These are phyloP conservation scores for Plectosphaerella cucumerina DNA, from an alignment of 2,329 filamentous ascomycete genomes.

Conservation along the genomic window DNA sequence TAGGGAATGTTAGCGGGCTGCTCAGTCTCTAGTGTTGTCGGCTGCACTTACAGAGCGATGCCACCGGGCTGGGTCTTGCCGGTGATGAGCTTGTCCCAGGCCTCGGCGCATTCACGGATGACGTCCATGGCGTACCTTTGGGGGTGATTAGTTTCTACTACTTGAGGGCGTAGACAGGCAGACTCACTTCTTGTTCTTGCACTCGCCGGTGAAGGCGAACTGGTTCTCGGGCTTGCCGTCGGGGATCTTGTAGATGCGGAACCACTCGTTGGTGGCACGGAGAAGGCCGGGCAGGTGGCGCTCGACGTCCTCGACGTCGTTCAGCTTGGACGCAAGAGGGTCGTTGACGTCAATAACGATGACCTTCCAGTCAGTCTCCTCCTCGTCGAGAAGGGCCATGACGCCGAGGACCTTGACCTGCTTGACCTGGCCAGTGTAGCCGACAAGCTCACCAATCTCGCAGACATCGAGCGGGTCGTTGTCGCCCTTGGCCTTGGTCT, in stretches of 20 bases:
- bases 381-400: constrained; percentile 98
- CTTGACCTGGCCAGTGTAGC: constrained; percentile 94
- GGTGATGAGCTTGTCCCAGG: constrained; percentile 93
- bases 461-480: constrained; percentile 99
- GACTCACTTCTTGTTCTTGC: constrained; percentile 96
- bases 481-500: constrained; percentile 99
- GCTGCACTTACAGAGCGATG: constrained; percentile 69
- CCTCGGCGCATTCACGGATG: constrained; percentile 91
- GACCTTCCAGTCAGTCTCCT: constrained; percentile 99
- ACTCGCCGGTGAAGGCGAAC: constrained; percentile 99
- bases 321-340: constrained; percentile 90
- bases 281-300: constrained; percentile 94
- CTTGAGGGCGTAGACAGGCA: not conserved
- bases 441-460: constrained; percentile 98
- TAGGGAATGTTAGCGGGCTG: constrained; percentile 35
- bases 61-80: constrained; percentile 79
- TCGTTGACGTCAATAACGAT: constrained; percentile 99
- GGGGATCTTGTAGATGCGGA: constrained; percentile 99
- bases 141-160: constrained; percentile 4
- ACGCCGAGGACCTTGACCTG: constrained; percentile 99
- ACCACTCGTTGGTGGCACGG: constrained; percentile 99
- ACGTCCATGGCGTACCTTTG: constrained; percentile 86
- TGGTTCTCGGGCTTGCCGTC: constrained; percentile 99
- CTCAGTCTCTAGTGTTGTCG: constrained; percentile 5
- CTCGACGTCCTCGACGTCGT: constrained; percentile 99